Percentiles rank a stretch among this genome's conserved stretches.
phyloP scores from a whole-genome alignment of 202 grass and related monocot genomes.

The Musa balbisiana region DNA sequence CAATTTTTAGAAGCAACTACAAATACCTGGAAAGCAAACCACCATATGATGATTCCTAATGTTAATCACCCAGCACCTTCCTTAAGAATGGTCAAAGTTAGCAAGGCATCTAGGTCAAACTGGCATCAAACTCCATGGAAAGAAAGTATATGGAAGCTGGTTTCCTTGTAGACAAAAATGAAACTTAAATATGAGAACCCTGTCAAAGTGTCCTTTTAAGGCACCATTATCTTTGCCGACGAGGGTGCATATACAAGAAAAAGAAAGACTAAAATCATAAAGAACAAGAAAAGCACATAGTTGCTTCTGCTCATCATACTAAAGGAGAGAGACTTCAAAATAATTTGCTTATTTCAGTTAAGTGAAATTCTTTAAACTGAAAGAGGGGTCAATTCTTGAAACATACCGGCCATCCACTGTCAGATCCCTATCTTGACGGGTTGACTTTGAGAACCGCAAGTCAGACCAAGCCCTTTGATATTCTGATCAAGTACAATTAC shows the following conservation, averaged over 20 bases:
- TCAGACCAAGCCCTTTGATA: constrained; percentile 34
- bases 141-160: constrained; percentile 15
- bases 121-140: constrained; percentile 54
- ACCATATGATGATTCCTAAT: no score
- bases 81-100: no score
- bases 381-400: not conserved
- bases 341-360: not conserved
- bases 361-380: not conserved
- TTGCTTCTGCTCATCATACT: no score
- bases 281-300: not conserved
- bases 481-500: constrained; percentile 40
- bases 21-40: no score
- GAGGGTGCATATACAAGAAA: no score
- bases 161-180: no score
- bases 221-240: no score
- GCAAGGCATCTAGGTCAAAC: not conserved
- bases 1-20: no score
- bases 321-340: no score
- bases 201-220: no score
- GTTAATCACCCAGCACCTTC: no score
- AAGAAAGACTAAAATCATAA: not conserved
- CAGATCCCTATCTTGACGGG: constrained; percentile 45
- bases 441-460: constrained; percentile 41
- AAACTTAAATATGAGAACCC: no score
- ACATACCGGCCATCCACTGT: constrained; percentile 63